Conservation (phyloP, 345 rosid genomes). For the Heritiera littoralis region DNA sequence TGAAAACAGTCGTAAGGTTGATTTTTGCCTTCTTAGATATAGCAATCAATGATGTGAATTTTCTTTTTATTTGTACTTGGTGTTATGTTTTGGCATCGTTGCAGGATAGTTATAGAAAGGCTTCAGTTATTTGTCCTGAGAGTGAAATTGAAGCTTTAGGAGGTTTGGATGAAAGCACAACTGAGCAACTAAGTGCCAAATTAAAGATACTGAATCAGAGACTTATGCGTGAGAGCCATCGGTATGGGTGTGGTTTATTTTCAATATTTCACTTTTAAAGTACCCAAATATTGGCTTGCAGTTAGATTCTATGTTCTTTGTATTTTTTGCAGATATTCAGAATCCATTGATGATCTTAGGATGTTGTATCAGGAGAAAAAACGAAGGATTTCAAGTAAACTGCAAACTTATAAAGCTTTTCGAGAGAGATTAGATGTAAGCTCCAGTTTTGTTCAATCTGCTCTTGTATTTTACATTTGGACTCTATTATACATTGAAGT, state of each 20-base stretch:
- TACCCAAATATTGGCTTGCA: neutral
- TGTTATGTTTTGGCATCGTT: constrained; percentile 25
- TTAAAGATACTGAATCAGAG: constrained; percentile 63
- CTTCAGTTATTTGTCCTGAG: constrained; percentile 93
- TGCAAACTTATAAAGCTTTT: constrained; percentile 45
- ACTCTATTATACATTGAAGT: neutral
- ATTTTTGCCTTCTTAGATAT: constrained; percentile 13
- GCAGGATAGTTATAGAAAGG: constrained; percentile 81
- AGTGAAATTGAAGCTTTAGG: constrained; percentile 80
- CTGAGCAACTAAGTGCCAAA: constrained; percentile 85
- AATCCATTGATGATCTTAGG: constrained; percentile 86
- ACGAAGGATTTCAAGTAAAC: constrained; percentile 62
- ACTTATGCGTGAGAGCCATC: constrained; percentile 71
- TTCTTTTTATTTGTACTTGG: constrained; percentile 7
- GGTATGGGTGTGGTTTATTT: constrained; percentile 42
- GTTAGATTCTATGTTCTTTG: constrained; percentile 14
- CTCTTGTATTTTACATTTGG: neutral
- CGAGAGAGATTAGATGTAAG: constrained; percentile 71
- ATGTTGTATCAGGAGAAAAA: constrained; percentile 57
- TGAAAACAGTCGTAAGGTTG: constrained; percentile 60
- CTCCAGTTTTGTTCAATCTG: constrained; percentile 8
- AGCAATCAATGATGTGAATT: neutral
- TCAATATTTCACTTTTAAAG: constrained; percentile 8
- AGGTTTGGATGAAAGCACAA: constrained; percentile 70
- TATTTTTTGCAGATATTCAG: constrained; percentile 65